These are phyloP conservation scores for Podaxis carcinomalis DNA, from an alignment of 768 basidiomycete genomes.

Conservation along the genomic window DNA sequence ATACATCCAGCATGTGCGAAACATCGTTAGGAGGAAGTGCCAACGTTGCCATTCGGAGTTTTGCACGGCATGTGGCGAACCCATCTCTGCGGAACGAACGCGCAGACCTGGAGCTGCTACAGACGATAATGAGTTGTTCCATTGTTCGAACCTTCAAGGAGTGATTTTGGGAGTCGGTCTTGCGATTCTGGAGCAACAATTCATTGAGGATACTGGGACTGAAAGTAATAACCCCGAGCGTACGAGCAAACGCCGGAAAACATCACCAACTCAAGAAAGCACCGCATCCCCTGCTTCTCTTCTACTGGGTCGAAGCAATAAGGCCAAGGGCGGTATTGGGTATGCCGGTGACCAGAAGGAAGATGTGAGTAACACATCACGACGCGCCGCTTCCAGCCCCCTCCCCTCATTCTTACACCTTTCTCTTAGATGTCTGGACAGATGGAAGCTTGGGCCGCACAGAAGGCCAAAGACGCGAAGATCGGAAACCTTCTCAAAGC, in stretches of 20 bases:
- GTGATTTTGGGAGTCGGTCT: constrained; percentile 89
- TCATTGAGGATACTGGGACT: constrained; percentile 32
- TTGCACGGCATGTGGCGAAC: constrained; percentile 78
- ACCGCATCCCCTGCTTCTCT: constrained; percentile 45
- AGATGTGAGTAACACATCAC: constrained; percentile 56
- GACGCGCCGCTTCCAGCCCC: neutral
- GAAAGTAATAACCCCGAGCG: constrained; percentile 30
- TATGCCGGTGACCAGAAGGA: constrained; percentile 83
- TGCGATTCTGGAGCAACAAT: constrained; percentile 76
- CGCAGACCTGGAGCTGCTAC: constrained; percentile 8
- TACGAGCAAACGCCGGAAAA: constrained; percentile 44
- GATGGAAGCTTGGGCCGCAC: constrained; percentile 68
- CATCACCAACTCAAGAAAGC: constrained; percentile 42
- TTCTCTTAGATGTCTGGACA: constrained; percentile 69
- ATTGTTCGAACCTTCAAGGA: constrained; percentile 88
- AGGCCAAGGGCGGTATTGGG: constrained; percentile 75
- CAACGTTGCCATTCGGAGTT: constrained; percentile 54
- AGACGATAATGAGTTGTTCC: constrained; percentile 53
- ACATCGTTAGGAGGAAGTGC: constrained; percentile 58
- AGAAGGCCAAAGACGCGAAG: constrained; percentile 68
- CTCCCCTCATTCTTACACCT: neutral
- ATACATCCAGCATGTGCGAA: constrained; percentile 63
- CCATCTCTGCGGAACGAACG: constrained; percentile 38
- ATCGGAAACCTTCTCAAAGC: constrained; percentile 63
- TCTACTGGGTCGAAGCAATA: constrained; percentile 46